phyloP scores from a whole-genome alignment of 306 rosid genomes.

The Senna tora region DNA sequence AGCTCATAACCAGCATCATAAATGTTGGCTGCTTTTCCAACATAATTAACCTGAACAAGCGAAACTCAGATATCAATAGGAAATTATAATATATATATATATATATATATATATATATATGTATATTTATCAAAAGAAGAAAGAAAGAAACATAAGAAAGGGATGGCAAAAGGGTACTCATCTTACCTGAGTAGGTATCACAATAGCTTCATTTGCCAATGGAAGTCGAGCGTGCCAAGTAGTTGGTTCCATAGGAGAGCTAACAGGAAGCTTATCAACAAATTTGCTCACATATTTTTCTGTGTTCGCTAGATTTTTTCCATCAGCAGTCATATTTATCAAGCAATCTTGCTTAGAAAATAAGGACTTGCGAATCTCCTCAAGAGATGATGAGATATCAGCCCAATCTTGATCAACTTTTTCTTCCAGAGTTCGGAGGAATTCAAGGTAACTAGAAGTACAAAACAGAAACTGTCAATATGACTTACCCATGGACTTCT shows the following conservation, averaged over 20 bases:
- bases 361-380: slow-evolving; percentile 81
- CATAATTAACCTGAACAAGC: slow-evolving; percentile 83
- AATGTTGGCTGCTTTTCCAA: slow-evolving; percentile 90
- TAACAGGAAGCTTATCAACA: slow-evolving; percentile 75
- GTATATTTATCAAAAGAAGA: too few species aligned
- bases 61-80: slow-evolving; percentile 36
- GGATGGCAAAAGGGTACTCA: slow-evolving; percentile 28
- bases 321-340: slow-evolving; percentile 81
- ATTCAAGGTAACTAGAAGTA: slow-evolving; percentile 79
- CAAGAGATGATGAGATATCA: slow-evolving; percentile 81
- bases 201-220: slow-evolving; percentile 80
- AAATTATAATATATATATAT: too few species aligned
- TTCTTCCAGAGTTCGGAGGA: slow-evolving; percentile 77
- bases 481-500: slow-evolving; percentile 25
- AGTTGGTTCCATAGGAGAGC: slow-evolving; percentile 53
- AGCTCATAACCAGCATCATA: slow-evolving; percentile 83
- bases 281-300: slow-evolving; percentile 70
- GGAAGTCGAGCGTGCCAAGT: slow-evolving; percentile 68
- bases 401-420: slow-evolving; percentile 91
- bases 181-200: slow-evolving; percentile 89
- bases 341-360: slow-evolving; percentile 79
- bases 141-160: slow-evolving; percentile 10
- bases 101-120: too few species aligned
- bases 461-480: slow-evolving; percentile 17
- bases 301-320: slow-evolving; percentile 57